phyloP scores from a whole-genome alignment of 495 filamentous ascomycete genomes.

The Neurospora sp. region DNA sequence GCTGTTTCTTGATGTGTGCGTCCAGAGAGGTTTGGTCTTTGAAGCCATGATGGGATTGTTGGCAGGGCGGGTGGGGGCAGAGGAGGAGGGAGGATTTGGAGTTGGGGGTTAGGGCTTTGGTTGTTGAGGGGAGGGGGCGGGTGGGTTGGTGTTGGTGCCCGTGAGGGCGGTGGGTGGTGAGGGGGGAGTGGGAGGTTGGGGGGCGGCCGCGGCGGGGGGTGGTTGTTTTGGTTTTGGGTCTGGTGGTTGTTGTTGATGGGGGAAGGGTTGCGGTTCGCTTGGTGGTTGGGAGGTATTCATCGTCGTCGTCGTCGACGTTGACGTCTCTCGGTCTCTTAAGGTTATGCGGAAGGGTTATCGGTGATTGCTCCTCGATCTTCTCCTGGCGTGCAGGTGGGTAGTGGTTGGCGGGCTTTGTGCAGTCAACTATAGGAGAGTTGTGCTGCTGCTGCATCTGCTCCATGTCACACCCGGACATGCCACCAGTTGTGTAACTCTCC shows the following conservation, averaged over 20 bases:
- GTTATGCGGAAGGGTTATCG: conserved; percentile 11
- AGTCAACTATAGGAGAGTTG: not conserved
- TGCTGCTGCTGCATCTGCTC: conserved; percentile 2
- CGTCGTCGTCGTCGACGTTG: conserved; percentile 10
- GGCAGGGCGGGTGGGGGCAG: conserved; percentile 25
- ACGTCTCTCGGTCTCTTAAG: not conserved
- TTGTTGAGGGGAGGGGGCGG: not conserved
- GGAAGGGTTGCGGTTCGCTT: conserved; percentile 3
- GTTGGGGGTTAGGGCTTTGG: not conserved
- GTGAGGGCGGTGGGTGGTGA: not conserved
- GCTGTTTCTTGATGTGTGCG: conserved; percentile 40
- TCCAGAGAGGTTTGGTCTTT: conserved; percentile 30
- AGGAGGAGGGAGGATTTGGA: conserved; percentile 5
- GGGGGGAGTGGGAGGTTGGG: not conserved
- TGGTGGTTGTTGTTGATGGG: not conserved
- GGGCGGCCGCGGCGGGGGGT: not conserved
- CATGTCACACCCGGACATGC: conserved; percentile 1
- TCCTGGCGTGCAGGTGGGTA: conserved; percentile 19
- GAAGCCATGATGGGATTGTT: conserved; percentile 32
- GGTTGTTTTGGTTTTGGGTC: not conserved
- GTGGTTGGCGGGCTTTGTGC: conserved; percentile 13
- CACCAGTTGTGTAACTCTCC: conserved; percentile 11
- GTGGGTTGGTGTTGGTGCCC: conserved; percentile 5
- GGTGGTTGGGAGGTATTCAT: conserved; percentile 11
- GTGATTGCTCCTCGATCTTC: conserved; percentile 16